These are phyloP conservation scores for Corynespora cassiicola DNA, from an alignment of 2,329 filamentous ascomycete genomes.

Conservation along the genomic window DNA sequence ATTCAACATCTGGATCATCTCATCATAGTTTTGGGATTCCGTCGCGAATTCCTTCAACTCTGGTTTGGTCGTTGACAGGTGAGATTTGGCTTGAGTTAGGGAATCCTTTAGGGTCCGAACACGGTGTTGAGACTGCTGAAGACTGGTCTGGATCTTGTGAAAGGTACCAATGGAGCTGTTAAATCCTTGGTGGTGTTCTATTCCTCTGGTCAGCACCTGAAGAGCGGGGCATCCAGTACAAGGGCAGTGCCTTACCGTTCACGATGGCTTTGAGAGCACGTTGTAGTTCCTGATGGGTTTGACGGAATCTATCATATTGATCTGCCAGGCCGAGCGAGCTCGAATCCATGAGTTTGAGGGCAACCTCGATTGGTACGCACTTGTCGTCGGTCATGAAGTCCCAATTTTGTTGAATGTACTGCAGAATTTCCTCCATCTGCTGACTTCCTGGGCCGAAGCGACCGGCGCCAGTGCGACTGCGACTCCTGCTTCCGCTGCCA, in stretches of 20 bases:
- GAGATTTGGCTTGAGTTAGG: constrained; percentile 79
- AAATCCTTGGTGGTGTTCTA: constrained; percentile 97
- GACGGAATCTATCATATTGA: constrained; percentile 83
- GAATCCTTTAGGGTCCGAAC: constrained; percentile 84
- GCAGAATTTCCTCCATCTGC: constrained; percentile 67
- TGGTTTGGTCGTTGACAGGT: constrained; percentile 83
- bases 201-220: constrained; percentile 6
- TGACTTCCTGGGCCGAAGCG: constrained; percentile 47
- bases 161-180: constrained; percentile 99
- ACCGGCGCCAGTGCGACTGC: constrained; percentile 35
- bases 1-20: constrained; percentile 80
- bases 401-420: constrained; percentile 89
- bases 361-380: constrained; percentile 91
- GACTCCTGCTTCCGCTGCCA: constrained; percentile 33
- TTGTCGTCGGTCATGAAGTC: constrained; percentile 87
- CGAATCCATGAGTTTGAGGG: constrained; percentile 91
- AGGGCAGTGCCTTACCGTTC: constrained; percentile 60
- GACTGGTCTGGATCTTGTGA: constrained; percentile 96
- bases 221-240: not conserved
- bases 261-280: constrained; percentile 92
- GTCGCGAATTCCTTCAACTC: constrained; percentile 90
- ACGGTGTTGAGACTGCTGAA: constrained; percentile 84
- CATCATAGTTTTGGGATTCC: constrained; percentile 88
- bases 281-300: constrained; percentile 87
- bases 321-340: constrained; percentile 92